A percentile compares a stretch with the other conserved stretches of the same genome.
Evolutionary conservation across 108 stramenopile genomes (phyloP).

Genomic region (Parmales sp.): DNA sequence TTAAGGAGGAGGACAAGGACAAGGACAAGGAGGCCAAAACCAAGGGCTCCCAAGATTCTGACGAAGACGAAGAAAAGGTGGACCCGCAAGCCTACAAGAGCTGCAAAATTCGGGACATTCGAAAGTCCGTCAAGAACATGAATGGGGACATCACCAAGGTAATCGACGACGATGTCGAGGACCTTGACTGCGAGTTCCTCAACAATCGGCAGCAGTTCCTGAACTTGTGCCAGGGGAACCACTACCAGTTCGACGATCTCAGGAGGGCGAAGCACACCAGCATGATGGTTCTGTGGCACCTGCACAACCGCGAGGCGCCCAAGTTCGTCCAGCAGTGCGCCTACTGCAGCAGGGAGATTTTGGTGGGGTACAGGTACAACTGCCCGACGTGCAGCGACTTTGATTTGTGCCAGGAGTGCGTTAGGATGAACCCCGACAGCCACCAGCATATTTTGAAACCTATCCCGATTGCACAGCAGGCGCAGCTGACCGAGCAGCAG

Average conservation of each 20-base stretch:
- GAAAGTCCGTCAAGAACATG: conserved; percentile 57
- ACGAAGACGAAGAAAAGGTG: conserved; percentile 14
- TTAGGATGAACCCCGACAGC: conserved; percentile 50
- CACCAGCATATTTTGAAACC: conserved; percentile 77
- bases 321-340: conserved; percentile 88
- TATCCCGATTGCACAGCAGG: conserved; percentile 67
- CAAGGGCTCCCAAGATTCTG: conserved; percentile 28
- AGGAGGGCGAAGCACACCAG: conserved; percentile 94
- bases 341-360: conserved; percentile 72
- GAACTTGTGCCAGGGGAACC: conserved; percentile 67
- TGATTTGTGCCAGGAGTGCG: conserved; percentile 83
- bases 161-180: conserved; percentile 71
- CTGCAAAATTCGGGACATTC: conserved; percentile 16
- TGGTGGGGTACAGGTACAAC: conserved; percentile 66
- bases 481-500: conserved; percentile 74
- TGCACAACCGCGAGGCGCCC: conserved; percentile 89
- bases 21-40: background rate
- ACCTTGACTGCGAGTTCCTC: conserved; percentile 76
- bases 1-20: background rate
- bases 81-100: conserved; percentile 14
- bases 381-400: conserved; percentile 86
- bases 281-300: conserved; percentile 98
- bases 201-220: conserved; percentile 71
- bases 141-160: conserved; percentile 70
- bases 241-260: conserved; percentile 96